phyloP scores from a whole-genome alignment of 2,329 filamentous ascomycete genomes.

The Aspergillus japonicus region DNA sequence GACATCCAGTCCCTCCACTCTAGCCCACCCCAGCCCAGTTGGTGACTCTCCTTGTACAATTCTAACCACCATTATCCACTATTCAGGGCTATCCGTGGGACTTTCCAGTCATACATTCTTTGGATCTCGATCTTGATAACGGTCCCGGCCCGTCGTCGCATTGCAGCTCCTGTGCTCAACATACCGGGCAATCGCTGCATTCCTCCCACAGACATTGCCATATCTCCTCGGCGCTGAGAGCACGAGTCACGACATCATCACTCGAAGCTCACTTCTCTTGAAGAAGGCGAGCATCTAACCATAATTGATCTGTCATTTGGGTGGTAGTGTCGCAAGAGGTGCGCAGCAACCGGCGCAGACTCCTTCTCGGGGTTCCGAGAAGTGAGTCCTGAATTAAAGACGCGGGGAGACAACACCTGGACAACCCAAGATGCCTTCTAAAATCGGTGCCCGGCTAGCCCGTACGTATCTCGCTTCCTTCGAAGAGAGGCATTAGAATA shows the following conservation, averaged over 20 bases:
- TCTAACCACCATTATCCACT: slow-evolving; percentile 27
- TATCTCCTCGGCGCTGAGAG: background rate
- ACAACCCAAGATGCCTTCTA: slow-evolving; percentile 28
- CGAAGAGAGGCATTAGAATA: background rate
- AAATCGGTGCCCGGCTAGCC: slow-evolving; percentile 35
- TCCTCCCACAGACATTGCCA: background rate
- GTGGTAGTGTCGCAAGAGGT: slow-evolving; percentile 2
- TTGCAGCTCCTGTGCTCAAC: slow-evolving; percentile 19
- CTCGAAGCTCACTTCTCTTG: background rate
- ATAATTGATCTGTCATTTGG: background rate
- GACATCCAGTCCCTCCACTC: slow-evolving; percentile 1
- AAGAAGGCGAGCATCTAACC: background rate
- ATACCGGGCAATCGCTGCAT: slow-evolving; percentile 13
- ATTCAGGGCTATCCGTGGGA: slow-evolving; percentile 19
- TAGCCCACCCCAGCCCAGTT: background rate
- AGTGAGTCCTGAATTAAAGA: slow-evolving; percentile 32
- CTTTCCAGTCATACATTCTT: slow-evolving; percentile 17
- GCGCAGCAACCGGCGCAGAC: slow-evolving; percentile 15
- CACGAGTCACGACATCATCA: background rate
- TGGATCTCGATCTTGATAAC: slow-evolving; percentile 13
- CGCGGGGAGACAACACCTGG: slow-evolving; percentile 10
- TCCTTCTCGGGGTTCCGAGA: slow-evolving; percentile 45
- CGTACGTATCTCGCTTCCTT: slow-evolving; percentile 30
- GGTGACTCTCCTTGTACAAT: slow-evolving; percentile 5
- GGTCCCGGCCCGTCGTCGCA: slow-evolving; percentile 23